These are phyloP conservation scores for Kwoniella shivajii DNA, from an alignment of 1,284 basidiomycete genomes.

Conservation along the genomic window DNA sequence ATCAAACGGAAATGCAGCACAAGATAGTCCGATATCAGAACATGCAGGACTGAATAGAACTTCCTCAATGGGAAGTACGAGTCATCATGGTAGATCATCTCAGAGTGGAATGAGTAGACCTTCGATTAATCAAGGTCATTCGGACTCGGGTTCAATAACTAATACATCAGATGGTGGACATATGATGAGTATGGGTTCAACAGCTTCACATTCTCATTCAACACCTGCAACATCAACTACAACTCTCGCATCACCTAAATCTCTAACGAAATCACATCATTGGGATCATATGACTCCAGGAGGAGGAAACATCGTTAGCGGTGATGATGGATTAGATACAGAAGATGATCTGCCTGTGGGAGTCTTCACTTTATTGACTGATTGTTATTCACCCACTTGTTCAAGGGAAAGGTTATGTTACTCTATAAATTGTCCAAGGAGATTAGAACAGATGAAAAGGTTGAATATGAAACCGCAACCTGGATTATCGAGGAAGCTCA, in stretches of 20 bases:
- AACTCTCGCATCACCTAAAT: constrained; percentile 19
- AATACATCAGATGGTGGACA: constrained; percentile 28
- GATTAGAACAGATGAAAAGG: constrained; percentile 90
- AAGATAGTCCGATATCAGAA: constrained; percentile 33
- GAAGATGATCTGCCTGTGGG: constrained; percentile 78
- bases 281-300: neutral
- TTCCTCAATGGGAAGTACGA: constrained; percentile 10
- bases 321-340: constrained; percentile 58
- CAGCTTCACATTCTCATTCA: constrained; percentile 31
- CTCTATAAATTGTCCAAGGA: constrained; percentile 91
- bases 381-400: constrained; percentile 98
- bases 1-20: constrained; percentile 20
- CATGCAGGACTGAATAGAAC: constrained; percentile 22
- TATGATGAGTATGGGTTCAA: constrained; percentile 4
- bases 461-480: constrained; percentile 90
- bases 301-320: neutral
- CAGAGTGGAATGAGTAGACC: constrained; percentile 4
- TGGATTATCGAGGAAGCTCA: constrained; percentile 71
- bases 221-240: constrained; percentile 47
- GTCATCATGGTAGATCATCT: neutral
- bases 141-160: constrained; percentile 36
- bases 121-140: constrained; percentile 21
- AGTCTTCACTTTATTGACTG: constrained; percentile 94
- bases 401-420: constrained; percentile 91
- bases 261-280: constrained; percentile 3